Evolutionary conservation across 2,329 filamentous ascomycete genomes (phyloP), one percentile per base, ranked within the genome.

Genomic region (Aspergillus fumigatiaffinis): DNA sequence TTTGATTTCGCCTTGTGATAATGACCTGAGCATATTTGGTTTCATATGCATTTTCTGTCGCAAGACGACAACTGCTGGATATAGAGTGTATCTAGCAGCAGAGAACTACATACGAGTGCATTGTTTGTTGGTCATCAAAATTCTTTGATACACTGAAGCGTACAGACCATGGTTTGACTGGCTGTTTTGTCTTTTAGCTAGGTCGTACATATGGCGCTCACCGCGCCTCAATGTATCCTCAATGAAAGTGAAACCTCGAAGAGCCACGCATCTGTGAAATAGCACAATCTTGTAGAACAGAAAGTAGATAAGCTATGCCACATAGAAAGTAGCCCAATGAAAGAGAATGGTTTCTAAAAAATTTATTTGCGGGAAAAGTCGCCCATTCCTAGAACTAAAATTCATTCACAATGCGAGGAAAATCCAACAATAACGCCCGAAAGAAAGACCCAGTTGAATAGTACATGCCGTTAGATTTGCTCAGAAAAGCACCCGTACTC

Each of bases 11-110:
- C 42, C 51, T 52, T 60, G 58, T 63, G 63, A 56, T 63, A 58
- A 66, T 61, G 63, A 65, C 58, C 59, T 58, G 59, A 60, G 65
- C 63, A 66, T 70, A 56, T 63, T 66, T 63, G 32, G 65, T 60
- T 51, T 51, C 51, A 50, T 58, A 55, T 66, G 66, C 67, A 67
- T 68, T 58, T 63, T 53, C 32, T 63, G 60, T 63, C 61, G 62
- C 60, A 29, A 67, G 63, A 58, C 62, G 63, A 64, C 63, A 51
- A 47, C 54, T 55, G 57, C 59, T 63, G 52, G 48, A 48, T 56
- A 42, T 50, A 48, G 17, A 52, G 29, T 50, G 53, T 63, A 56
- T 60, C 56, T 63, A 57, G 53, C 56, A 48, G 55, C 51, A 47
- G 55, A 54, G 54, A 54, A 63, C 52, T 58, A 60, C 53, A 57